Evolutionary conservation across 2,329 filamentous ascomycete genomes (phyloP), one percentile per base, ranked within the genome.

Genomic region (Neoscytalidium dimidiatum): DNA sequence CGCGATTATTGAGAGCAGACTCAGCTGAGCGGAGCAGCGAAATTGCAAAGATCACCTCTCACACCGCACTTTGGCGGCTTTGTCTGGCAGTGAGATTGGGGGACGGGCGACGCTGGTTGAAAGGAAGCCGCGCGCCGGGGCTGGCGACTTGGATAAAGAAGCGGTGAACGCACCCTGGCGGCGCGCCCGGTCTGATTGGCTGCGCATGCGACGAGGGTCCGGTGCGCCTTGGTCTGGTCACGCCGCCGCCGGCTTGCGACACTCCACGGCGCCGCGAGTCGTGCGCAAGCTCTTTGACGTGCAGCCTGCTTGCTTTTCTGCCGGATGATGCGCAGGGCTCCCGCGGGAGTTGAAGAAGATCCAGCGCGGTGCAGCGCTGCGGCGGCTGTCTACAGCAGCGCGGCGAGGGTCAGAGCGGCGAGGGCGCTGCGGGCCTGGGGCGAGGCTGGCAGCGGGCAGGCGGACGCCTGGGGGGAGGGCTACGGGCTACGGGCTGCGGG

Each of bases 11-110:
- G 51, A 31, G 51, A 43, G 33, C 38, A 38, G 38, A 48, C 62
- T 64, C 62, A 64, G 62, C 41, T 49, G 52, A 64, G 62, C 51
- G 62, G 62, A 58, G 62, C 43, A 58, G 51, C 51, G 62, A 44
- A 58, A 58, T 64, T 64, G 62, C 62, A 64, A 64, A 57, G 62
- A 64, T 64, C 62, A 64, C 62, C 62, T 58, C 46, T 58, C 62
- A 64, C 62, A 64, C 62, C 62, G 62, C 62, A 64, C 62, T 64
- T 64, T 64, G 48, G 62, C 62, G 62, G 62, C 62, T 53, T 51
- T 41, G 23, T 43, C 38, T 56, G 62, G 49, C 46, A 29, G 62
- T 53, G 62, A 57, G 46, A 58, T 57, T 64, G 51, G 53, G 62
- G 52, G 49, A 53, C 35, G 48, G 61, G 49, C 48, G 61, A 44